Base-by-base conservation (phyloP, 371 early-diverging fungal species). In the Rhizopus stolonifer region DNA sequence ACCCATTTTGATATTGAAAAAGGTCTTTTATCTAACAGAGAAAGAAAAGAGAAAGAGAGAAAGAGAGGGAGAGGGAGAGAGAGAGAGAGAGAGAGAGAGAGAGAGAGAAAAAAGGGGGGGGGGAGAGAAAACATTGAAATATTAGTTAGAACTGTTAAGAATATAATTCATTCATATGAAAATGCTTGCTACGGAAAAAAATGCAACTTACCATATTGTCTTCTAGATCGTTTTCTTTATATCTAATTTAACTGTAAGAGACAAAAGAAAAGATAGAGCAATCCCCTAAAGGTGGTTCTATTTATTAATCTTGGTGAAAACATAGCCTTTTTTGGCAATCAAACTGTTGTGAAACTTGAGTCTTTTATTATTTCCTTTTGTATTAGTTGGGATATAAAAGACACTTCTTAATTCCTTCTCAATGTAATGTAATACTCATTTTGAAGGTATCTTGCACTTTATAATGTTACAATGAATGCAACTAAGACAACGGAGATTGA, bases 121-220 rank as follows among this genome's bases (percentile, higher is more conserved):
- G 7, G 11, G 11, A 31, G 11, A 31, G 11, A 31, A 31, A 31
- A 31, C 10, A 7, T 1, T n/a, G n/a, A n/a, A 42, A 42, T 42
- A 42, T 42, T 42, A 42, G 42, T 42, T 42, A 42, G 42, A 42
- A 42, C 42, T 36, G 15, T 36, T 36, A 8, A 42, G 8, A 15
- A 9, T 42, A 7, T 42, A 42, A 42, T 42, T 21, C 21, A 21
- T 42, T 36, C n/a, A 36, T 18, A 42, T 21, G 13, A 42, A 40
- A 42, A 42, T 42, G 42, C 42, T 42, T 38, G 38, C 22, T 25
- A 45, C 46, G 38, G 39, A 46, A 40, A 58, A 21, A 42, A 49
- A 58, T 51, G 50, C 33, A 52, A 58, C 52, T 36, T 40, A 58
- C 58, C 58, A 58, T 58, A 36, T 36, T 36, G 36, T 11, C 36